These are phyloP conservation scores for Dothistroma pini DNA, from an alignment of 2,329 filamentous ascomycete genomes.

Conservation along the genomic window DNA sequence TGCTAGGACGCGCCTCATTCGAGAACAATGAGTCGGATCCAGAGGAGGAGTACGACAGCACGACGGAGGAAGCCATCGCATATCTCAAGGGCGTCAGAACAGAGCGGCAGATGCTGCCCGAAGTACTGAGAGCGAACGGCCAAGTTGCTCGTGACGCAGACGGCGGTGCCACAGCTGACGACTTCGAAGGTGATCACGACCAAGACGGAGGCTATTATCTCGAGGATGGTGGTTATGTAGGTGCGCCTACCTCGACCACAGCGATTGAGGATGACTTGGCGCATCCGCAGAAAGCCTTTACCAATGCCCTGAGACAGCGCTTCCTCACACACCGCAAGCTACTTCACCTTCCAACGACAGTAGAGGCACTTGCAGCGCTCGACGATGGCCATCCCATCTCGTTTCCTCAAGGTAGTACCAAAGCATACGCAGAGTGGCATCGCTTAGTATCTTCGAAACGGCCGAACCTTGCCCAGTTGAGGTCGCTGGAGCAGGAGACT, in stretches of 20 bases:
- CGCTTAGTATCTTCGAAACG: slow-evolving; percentile 37
- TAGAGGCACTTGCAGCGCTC: slow-evolving; percentile 52
- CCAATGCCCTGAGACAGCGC: slow-evolving; percentile 59
- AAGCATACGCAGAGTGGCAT: slow-evolving; percentile 56
- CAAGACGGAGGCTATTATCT: slow-evolving; percentile 58
- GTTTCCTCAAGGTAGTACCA: slow-evolving; percentile 53
- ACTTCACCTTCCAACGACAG: slow-evolving; percentile 56
- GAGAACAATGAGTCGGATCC: slow-evolving; percentile 25
- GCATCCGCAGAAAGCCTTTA: slow-evolving; percentile 62
- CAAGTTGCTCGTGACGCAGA: slow-evolving; percentile 6
- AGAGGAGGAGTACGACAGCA: slow-evolving; percentile 23
- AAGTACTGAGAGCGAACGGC: slow-evolving; percentile 24
- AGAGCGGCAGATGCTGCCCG: slow-evolving; percentile 28
- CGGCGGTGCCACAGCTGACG: slow-evolving; percentile 26
- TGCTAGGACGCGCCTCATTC: slow-evolving; percentile 25
- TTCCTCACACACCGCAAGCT: slow-evolving; percentile 63
- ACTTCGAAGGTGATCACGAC: slow-evolving; percentile 26
- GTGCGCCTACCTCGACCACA: slow-evolving; percentile 47
- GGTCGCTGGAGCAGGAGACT: slow-evolving; percentile 58
- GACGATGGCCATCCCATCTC: slow-evolving; percentile 50
- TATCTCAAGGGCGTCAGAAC: slow-evolving; percentile 32
- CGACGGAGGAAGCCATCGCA: slow-evolving; percentile 33
- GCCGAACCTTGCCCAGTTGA: slow-evolving; percentile 50
- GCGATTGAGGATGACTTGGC: slow-evolving; percentile 27
- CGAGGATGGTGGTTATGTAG: slow-evolving; percentile 74